Conservation (phyloP, 805 yeast genomes). For the Barnettozyma botsteinii region DNA sequence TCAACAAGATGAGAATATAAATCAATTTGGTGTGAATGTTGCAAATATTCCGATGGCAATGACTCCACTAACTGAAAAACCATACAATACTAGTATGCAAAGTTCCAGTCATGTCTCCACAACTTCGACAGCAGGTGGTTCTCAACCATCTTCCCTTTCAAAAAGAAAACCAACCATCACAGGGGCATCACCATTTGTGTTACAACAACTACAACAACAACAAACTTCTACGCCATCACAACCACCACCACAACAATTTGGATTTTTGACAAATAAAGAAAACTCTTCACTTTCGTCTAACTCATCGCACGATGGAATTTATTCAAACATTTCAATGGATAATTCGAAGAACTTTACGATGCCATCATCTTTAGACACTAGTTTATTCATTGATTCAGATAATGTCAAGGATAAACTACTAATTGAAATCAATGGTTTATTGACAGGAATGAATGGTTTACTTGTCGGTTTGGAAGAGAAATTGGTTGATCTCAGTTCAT, state of each 20-base stretch:
- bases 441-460: conserved; percentile 18
- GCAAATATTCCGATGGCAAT: conserved; percentile 54
- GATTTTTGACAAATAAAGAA: conserved; percentile 4
- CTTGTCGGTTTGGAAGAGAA: conserved; percentile 30
- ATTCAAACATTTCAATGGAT: conserved; percentile 1
- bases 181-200: conserved; percentile 4
- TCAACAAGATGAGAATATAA: conserved; percentile 39
- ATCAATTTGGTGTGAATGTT: conserved; percentile 63
- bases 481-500: conserved; percentile 5
- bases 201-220: conserved; percentile 6
- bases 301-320: conserved; percentile 11
- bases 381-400: conserved; percentile 21
- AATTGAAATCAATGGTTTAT: conserved; percentile 21
- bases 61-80: conserved; percentile 75
- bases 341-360: neutral
- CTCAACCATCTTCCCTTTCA: conserved; percentile 2
- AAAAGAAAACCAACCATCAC: conserved; percentile 11
- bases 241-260: conserved; percentile 6
- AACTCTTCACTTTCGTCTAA: conserved; percentile 10
- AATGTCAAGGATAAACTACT: conserved; percentile 22
- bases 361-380: conserved; percentile 15
- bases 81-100: conserved; percentile 11
- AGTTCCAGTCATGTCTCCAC: neutral
- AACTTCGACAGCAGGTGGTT: neutral
- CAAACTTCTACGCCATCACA: conserved; percentile 3